Conservation (phyloP, 768 basidiomycete species). For the Coprinopsis sp. region DNA sequence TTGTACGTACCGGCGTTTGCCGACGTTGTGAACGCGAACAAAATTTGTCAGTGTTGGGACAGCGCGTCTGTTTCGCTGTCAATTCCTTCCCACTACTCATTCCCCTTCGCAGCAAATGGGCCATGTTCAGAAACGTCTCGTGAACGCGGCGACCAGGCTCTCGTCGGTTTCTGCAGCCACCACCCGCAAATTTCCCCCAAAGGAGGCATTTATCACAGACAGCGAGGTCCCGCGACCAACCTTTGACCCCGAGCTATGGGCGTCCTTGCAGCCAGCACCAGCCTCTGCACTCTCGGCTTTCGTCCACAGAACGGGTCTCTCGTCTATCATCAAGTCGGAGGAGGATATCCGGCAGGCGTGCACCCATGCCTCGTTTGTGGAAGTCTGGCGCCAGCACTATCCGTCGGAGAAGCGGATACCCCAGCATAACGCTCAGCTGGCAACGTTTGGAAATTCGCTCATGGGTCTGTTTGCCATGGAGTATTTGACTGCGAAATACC, state of each 20-base stretch:
- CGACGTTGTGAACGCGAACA: not conserved
- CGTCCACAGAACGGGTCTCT: slow-evolving; percentile 70
- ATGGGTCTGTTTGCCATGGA: slow-evolving; percentile 90
- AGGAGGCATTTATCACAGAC: slow-evolving; percentile 35
- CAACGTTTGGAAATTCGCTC: slow-evolving; percentile 77
- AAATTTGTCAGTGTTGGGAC: not conserved
- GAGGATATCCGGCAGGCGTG: slow-evolving; percentile 67
- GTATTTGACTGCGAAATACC: slow-evolving; percentile 73
- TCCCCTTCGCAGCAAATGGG: slow-evolving; percentile 39
- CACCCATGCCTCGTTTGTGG: slow-evolving; percentile 70
- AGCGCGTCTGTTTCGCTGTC: slow-evolving; percentile 6
- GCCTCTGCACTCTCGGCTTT: slow-evolving; percentile 70
- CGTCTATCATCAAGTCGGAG: slow-evolving; percentile 45
- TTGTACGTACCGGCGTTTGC: slow-evolving; percentile 5
- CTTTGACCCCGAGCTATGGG: slow-evolving; percentile 69
- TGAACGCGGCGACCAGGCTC: slow-evolving; percentile 41
- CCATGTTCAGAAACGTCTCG: slow-evolving; percentile 53
- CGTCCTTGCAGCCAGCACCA: slow-evolving; percentile 65
- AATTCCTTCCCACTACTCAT: slow-evolving; percentile 7
- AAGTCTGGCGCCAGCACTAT: slow-evolving; percentile 50
- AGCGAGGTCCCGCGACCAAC: slow-evolving; percentile 31
- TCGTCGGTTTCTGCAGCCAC: slow-evolving; percentile 53
- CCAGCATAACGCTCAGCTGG: slow-evolving; percentile 70
- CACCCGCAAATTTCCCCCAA: slow-evolving; percentile 57
- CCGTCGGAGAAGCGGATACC: slow-evolving; percentile 47